phyloP scores from a whole-genome alignment of 352 stramenopile genomes.

The Phytophthora melonis region DNA sequence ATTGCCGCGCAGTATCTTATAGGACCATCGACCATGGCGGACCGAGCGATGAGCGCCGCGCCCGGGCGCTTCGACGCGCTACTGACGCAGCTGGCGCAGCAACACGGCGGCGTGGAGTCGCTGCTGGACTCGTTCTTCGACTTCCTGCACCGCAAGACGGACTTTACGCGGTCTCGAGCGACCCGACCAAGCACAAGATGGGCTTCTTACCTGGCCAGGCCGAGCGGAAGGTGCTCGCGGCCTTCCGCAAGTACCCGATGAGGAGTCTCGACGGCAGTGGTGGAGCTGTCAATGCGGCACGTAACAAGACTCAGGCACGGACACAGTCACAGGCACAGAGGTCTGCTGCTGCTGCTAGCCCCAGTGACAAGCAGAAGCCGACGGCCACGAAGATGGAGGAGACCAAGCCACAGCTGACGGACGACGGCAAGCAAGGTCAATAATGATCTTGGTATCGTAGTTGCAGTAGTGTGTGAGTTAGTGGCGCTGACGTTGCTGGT shows the following conservation, averaged over 20 bases:
- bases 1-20: not conserved
- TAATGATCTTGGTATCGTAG: not conserved
- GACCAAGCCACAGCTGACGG: slow-evolving; percentile 44
- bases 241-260: slow-evolving; percentile 76
- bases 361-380: not conserved
- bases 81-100: slow-evolving; percentile 95
- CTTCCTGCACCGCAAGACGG: slow-evolving; percentile 97
- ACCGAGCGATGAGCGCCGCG: slow-evolving; percentile 39
- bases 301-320: not conserved
- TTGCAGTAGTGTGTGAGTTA: not conserved
- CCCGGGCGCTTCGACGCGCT: slow-evolving; percentile 74
- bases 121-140: slow-evolving; percentile 98
- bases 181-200: slow-evolving; percentile 61
- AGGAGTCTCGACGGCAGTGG: slow-evolving; percentile 53
- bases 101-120: slow-evolving; percentile 95
- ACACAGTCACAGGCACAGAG: not conserved
- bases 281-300: not conserved
- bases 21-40: not conserved
- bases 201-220: slow-evolving; percentile 72
- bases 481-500: not conserved
- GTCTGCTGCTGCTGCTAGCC: not conserved
- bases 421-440: slow-evolving; percentile 71
- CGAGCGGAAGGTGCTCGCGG: slow-evolving; percentile 67
- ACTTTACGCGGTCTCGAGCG: slow-evolving; percentile 92
- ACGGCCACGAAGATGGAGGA: slow-evolving; percentile 1